Evolutionary conservation across 2,329 filamentous ascomycete species (phyloP).

Genomic region (Calonectria pseudoreteaudii): DNA sequence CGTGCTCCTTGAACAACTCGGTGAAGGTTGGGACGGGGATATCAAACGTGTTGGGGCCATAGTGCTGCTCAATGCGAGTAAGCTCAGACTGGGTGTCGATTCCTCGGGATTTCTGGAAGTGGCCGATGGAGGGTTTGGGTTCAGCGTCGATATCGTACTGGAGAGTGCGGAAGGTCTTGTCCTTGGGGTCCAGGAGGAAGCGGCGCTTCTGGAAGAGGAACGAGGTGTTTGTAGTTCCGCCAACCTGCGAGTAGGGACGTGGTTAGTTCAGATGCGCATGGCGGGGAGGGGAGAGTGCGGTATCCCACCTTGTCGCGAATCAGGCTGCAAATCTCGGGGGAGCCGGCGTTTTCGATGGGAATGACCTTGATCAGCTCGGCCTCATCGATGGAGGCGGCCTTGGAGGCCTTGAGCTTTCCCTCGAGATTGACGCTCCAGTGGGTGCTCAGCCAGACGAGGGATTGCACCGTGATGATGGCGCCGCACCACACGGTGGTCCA

Average conservation of each 20-base stretch:
- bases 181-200: constrained; percentile 83
- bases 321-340: constrained; percentile 87
- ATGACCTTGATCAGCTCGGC: constrained; percentile 93
- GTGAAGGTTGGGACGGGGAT: constrained; percentile 96
- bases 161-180: constrained; percentile 83
- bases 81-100: constrained; percentile 81
- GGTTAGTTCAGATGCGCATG: constrained; percentile 24
- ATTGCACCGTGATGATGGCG: constrained; percentile 87
- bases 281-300: constrained; percentile 4
- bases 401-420: constrained; percentile 82
- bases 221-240: constrained; percentile 80
- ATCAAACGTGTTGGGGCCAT: constrained; percentile 96
- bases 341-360: constrained; percentile 88
- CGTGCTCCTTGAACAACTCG: constrained; percentile 97
- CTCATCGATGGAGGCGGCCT: constrained; percentile 75
- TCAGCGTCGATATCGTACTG: constrained; percentile 86
- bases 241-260: constrained; percentile 59
- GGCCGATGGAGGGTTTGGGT: constrained; percentile 81
- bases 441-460: constrained; percentile 92
- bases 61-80: constrained; percentile 86
- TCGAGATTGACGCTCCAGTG: constrained; percentile 96
- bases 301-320: constrained; percentile 74
- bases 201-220: constrained; percentile 99
- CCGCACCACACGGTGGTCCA: constrained; percentile 98
- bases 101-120: constrained; percentile 85